These are phyloP conservation scores for Vanrija sp. DNA, from an alignment of 1,284 basidiomycete species.

Conservation along the genomic window DNA sequence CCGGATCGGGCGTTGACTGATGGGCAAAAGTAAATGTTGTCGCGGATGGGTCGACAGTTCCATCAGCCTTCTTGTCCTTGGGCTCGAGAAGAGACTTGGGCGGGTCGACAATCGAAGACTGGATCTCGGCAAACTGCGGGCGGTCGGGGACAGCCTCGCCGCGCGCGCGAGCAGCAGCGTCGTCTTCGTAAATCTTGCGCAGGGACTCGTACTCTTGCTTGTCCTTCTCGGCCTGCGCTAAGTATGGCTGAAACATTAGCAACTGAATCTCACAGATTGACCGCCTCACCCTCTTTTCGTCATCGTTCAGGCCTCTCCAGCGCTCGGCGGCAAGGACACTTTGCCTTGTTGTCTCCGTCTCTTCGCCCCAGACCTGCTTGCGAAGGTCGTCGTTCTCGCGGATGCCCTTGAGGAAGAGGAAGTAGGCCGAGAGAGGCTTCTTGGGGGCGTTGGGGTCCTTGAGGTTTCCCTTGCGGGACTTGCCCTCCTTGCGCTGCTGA, in stretches of 20 bases:
- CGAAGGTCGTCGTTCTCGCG: constrained; percentile 66
- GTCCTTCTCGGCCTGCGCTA: constrained; percentile 84
- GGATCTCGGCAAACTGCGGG: constrained; percentile 48
- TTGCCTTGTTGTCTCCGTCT: constrained; percentile 91
- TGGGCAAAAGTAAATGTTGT: constrained; percentile 13
- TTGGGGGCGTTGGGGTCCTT: constrained; percentile 96
- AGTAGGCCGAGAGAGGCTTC: constrained; percentile 91
- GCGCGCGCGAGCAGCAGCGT: constrained; percentile 55
- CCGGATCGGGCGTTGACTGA: constrained; percentile 12
- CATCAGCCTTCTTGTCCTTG: constrained; percentile 6
- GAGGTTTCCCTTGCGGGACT: constrained; percentile 88
- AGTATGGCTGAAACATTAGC: constrained; percentile 63
- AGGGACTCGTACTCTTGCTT: constrained; percentile 85
- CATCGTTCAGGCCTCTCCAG: constrained; percentile 87
- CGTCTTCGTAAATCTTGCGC: constrained; percentile 75
- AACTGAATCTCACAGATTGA: background rate
- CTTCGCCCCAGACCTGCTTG: constrained; percentile 79
- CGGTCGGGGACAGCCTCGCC: constrained; percentile 58
- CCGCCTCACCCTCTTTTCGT: constrained; percentile 72
- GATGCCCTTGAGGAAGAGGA: constrained; percentile 88
- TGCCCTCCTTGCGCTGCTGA: constrained; percentile 87
- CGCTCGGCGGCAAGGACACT: constrained; percentile 87
- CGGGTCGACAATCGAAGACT: constrained; percentile 15
- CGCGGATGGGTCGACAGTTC: constrained; percentile 4
- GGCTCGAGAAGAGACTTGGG: constrained; percentile 18